Evolutionary conservation across 2,329 filamentous ascomycete species (phyloP), one percentile per base, ranked within the genome.

Genomic region (Boeremia exigua): DNA sequence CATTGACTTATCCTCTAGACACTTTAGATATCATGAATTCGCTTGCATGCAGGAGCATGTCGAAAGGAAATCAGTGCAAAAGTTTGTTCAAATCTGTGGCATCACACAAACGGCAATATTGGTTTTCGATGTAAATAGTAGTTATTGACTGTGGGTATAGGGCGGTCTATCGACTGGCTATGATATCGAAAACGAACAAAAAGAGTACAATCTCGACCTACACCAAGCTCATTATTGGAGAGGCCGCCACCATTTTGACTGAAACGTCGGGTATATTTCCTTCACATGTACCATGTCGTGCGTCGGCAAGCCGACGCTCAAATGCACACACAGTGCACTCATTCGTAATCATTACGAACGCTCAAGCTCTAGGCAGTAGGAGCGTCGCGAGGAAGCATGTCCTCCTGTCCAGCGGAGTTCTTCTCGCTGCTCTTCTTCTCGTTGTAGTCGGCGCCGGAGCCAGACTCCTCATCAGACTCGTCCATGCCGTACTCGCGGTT

Each of bases 401-500:
- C 66, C 14, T 68, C 60, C 45, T 61, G 57, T 5, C 46, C 47
- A 12, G 45, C 42, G 6, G 25, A 28, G 14, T 56, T 45, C 52
- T 59, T 59, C 47, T 59, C 56, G 29, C 46, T 51, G 32, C 55
- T 59, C 44, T 59, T 62, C 60, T 69, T 67, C 58, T 69, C 63
- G 52, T 66, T 67, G 53, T 60, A 51, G 14, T 63, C 62, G 28
- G 57, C 65, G 15, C 58, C 61, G n/a, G 65, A 68, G 17, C 71
- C 68, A 17, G 65, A 61, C 63, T 73, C 72, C 37, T 75, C 69
- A 34, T 75, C 72, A 12, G 57, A 60, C 14, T 63, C 63, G 12
- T 61, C 57, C 38, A 74, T 63, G 6, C 73, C 73, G 54, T 72
- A 74, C 49, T 76, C 70, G 28, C 69, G 61, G 2, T 70, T 67